Evolutionary conservation across 129 eudicot genomes (phyloP), one percentile per base, ranked within the genome.

Genomic region (Pulicaria dysenterica): DNA sequence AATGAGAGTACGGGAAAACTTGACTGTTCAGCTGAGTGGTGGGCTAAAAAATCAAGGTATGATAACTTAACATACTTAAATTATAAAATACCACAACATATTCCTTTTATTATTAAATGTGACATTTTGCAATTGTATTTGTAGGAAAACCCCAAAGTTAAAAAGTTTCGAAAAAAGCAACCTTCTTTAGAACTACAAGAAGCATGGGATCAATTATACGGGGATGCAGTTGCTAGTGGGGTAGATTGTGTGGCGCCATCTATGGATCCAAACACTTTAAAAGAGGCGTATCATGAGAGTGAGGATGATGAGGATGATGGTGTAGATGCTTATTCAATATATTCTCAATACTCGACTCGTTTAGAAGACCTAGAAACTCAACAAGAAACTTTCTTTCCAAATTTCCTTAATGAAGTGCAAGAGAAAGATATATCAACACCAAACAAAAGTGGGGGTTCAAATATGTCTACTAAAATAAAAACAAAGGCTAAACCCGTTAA

Each of bases 121-220:
- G 16, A 5, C 0, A 8, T 5, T 19, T 4, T 56, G 1, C 16
- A 15, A 24, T 53, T 53, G 15, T 53, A 15, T 3, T 16, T 34
- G 11, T 51, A 69, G 62, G 61, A 56, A 43, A 58, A 24, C 19
- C 47, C 14, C 19, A 44, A 54, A 10, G n/a, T 69, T 39, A 42
- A 44, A 54, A 15, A 13, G 41, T 1, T 69, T 69, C 40, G 19
- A 8, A 69, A 54, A 7, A 54, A 51, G 4, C 74, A 69, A 41
- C 74, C 74, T 31, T 69, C 74, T 40, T 12, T 6, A 54, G 40
- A 69, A 19, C 39, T 69, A 12, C 64, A 69, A 58, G 64, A 69
- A 40, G 74, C 63, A 69, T 69, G 74, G 64, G 46, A 54, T 54
- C 53, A 39, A 24, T 17, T 69, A 17, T 69, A 8, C 13, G 41